These are phyloP conservation scores for Acorus calamus DNA, from an alignment of 106 monocot genomes.

Conservation along the genomic window DNA sequence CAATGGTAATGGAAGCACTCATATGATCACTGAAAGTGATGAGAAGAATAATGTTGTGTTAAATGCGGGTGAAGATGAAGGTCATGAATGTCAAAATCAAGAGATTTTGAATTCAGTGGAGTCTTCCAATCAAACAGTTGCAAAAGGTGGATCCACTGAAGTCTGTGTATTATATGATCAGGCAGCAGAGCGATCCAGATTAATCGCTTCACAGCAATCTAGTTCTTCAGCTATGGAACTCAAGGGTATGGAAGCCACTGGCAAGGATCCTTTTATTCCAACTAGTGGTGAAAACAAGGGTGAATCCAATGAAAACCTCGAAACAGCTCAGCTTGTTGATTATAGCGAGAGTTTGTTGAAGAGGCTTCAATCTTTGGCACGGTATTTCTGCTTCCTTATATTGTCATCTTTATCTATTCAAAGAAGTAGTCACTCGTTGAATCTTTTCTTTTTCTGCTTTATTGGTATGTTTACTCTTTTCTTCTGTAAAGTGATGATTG, in stretches of 20 bases:
- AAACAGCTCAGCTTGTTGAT: slow-evolving; percentile 33
- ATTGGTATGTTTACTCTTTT: neutral
- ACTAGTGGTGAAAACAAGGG: slow-evolving; percentile 16
- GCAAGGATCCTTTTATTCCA: slow-evolving; percentile 1
- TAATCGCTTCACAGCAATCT: slow-evolving; percentile 9
- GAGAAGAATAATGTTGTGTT: slow-evolving; percentile 8
- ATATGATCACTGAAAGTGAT: slow-evolving; percentile 7
- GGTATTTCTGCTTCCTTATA: slow-evolving; percentile 12
- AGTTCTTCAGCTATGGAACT: slow-evolving; percentile 5
- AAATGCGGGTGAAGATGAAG: slow-evolving; percentile 7
- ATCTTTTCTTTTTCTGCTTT: neutral
- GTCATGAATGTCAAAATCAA: neutral
- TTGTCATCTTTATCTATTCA: too few species aligned
- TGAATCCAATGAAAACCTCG: slow-evolving; percentile 10
- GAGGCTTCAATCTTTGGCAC: slow-evolving; percentile 20
- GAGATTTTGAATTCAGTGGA: slow-evolving; percentile 8
- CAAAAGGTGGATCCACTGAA: slow-evolving; percentile 11
- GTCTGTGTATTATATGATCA: slow-evolving; percentile 3
- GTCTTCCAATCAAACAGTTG: slow-evolving; percentile 13
- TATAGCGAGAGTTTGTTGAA: slow-evolving; percentile 57
- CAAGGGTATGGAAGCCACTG: neutral
- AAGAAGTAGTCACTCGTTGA: too few species aligned
- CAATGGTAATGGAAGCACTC: slow-evolving; percentile 10
- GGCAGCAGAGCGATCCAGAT: slow-evolving; percentile 7
- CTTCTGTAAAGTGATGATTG: neutral